Percentiles rank a stretch among this genome's conserved stretches.
phyloP scores from a whole-genome alignment of 2,329 filamentous ascomycete species.

The Cladosporium oxysporum region DNA sequence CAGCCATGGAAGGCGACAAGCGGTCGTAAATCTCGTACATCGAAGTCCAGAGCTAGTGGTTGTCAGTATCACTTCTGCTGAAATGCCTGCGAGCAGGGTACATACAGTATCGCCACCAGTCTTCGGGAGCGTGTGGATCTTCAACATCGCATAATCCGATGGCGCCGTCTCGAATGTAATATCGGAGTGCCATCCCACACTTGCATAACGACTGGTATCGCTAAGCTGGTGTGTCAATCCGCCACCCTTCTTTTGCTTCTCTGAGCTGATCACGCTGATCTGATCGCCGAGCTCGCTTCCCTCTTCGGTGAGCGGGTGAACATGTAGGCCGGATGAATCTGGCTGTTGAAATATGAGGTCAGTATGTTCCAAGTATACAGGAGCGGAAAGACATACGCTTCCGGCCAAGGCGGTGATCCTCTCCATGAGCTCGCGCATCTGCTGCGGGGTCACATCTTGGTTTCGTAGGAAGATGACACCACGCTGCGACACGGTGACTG shows the following conservation, averaged over 20 bases:
- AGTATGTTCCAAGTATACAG: background rate
- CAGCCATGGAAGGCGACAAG: conserved; percentile 57
- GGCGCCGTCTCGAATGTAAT: conserved; percentile 86
- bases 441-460: conserved; percentile 48
- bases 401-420: conserved; percentile 48
- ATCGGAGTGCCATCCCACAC: conserved; percentile 80
- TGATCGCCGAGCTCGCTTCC: conserved; percentile 57
- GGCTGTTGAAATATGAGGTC: conserved; percentile 38
- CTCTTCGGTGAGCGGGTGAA: conserved; percentile 57
- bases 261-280: conserved; percentile 58
- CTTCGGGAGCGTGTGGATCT: conserved; percentile 76
- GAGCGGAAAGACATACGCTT: conserved; percentile 34
- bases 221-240: conserved; percentile 55
- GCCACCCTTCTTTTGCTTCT: conserved; percentile 58
- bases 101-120: conserved; percentile 77
- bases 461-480: conserved; percentile 55
- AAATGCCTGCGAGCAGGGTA: conserved; percentile 25
- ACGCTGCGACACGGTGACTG: conserved; percentile 45
- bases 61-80: conserved; percentile 29
- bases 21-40: conserved; percentile 68
- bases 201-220: conserved; percentile 56
- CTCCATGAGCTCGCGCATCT: conserved; percentile 51
- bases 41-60: conserved; percentile 60
- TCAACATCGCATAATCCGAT: conserved; percentile 86
- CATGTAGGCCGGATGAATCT: conserved; percentile 53